Evolutionary conservation across 352 stramenopile species (phyloP).

Genomic region (Phytophthora multivora): DNA sequence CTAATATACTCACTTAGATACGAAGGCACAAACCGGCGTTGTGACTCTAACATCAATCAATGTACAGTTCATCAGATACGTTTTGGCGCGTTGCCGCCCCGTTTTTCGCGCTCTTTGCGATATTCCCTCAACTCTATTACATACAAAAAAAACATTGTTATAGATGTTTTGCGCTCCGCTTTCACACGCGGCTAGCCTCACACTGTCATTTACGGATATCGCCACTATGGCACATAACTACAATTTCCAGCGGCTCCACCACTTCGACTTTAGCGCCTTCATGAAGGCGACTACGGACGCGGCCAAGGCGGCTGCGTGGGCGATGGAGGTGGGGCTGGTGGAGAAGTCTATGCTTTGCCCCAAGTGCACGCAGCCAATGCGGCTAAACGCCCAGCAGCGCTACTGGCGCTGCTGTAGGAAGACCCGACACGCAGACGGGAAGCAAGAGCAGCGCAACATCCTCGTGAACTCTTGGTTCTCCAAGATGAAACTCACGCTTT

Average conservation of each 20-base stretch:
- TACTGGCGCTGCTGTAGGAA: constrained; percentile 8
- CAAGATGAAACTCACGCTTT: constrained; percentile 4
- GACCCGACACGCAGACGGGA: background rate
- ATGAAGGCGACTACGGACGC: constrained; percentile 7
- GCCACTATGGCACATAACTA: constrained; percentile 5
- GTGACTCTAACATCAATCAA: too few relatives aligned
- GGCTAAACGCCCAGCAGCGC: background rate
- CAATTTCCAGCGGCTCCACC: constrained; percentile 1
- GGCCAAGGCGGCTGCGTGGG: background rate
- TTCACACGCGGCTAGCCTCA: constrained; percentile 1
- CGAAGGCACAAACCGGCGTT: too few relatives aligned
- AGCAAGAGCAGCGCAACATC: constrained; percentile 1
- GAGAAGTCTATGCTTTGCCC: constrained; percentile 3
- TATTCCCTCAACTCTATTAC: background rate
- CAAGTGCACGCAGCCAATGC: constrained; percentile 1
- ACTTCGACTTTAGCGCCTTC: constrained; percentile 6
- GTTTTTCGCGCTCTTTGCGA: constrained; percentile 4
- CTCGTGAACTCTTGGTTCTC: constrained; percentile 4
- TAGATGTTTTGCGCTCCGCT: background rate
- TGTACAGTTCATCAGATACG: background rate
- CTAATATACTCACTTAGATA: too few relatives aligned
- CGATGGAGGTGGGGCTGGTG: constrained; percentile 1
- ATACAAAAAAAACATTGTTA: constrained; percentile 6
- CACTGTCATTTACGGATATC: background rate
- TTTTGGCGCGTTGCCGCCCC: background rate